Evolutionary conservation across 768 basidiomycete genomes (phyloP).

Genomic region (Baorangia bicolor): DNA sequence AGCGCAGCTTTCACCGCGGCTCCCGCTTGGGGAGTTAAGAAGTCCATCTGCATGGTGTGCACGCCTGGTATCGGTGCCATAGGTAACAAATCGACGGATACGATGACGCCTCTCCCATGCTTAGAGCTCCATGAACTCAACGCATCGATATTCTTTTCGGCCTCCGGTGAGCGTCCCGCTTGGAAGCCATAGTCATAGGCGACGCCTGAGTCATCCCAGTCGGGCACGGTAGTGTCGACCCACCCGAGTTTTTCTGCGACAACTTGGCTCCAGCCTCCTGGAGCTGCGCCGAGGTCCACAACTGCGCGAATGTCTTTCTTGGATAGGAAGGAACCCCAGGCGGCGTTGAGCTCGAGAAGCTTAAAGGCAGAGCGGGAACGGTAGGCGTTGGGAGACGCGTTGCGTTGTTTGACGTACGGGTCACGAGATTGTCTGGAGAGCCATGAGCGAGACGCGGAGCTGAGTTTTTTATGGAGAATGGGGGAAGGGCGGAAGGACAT

Average conservation of each 20-base stretch:
- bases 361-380: constrained; percentile 93
- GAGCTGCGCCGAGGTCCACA: constrained; percentile 89
- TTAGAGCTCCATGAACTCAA: constrained; percentile 27
- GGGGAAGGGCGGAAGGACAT: constrained; percentile 40
- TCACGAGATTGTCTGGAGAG: constrained; percentile 67
- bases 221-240: constrained; percentile 18
- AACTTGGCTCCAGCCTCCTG: constrained; percentile 94
- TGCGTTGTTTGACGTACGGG: constrained; percentile 65
- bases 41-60: constrained; percentile 72
- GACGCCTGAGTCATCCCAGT: not conserved
- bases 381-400: constrained; percentile 46
- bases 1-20: constrained; percentile 43
- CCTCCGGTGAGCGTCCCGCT: not conserved
- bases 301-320: constrained; percentile 57
- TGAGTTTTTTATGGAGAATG: constrained; percentile 28
- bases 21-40: constrained; percentile 57
- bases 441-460: constrained; percentile 57
- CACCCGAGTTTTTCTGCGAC: constrained; percentile 63
- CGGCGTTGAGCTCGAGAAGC: constrained; percentile 72
- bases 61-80: constrained; percentile 76
- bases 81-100: constrained; percentile 79
- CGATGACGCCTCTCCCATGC: constrained; percentile 40
- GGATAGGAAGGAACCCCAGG: constrained; percentile 51
- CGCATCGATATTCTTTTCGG: not conserved
- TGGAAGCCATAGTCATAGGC: not conserved